These are phyloP conservation scores for Alternaria angustiovoidea DNA, from an alignment of 2,329 filamentous ascomycete species.

Conservation along the genomic window DNA sequence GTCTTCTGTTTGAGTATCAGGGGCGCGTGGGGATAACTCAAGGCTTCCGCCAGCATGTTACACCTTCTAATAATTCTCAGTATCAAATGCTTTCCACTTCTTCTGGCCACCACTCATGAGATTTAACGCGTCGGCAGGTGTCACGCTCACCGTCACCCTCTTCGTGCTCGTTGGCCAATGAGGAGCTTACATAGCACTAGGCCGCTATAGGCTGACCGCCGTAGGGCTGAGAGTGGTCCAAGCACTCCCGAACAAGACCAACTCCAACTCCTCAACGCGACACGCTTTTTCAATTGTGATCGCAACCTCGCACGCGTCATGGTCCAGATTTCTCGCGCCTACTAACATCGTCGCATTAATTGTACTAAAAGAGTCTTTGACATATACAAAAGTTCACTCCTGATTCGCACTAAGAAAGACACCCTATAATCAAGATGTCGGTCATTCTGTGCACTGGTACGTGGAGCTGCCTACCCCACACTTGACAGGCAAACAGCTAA, in stretches of 20 bases:
- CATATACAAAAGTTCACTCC: not conserved
- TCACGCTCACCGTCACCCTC: not conserved
- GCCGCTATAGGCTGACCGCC: conserved; percentile 19
- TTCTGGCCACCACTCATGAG: not conserved
- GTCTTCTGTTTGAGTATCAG: not conserved
- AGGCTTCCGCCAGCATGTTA: not conserved
- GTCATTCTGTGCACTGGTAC: conserved; percentile 73
- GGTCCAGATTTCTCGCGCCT: conserved; percentile 3
- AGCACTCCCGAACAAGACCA: conserved; percentile 23
- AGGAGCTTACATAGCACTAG: conserved; percentile 7
- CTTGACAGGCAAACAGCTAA: conserved; percentile 27
- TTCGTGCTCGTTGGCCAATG: not conserved
- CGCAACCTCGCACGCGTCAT: conserved; percentile 13
- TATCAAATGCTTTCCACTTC: not conserved
- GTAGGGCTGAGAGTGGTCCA: conserved; percentile 19
- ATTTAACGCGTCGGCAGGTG: not conserved
- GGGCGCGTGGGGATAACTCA: no score
- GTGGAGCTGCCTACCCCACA: conserved; percentile 36
- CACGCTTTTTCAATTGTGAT: conserved; percentile 7
- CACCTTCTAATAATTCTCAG: not conserved
- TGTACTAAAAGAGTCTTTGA: not conserved
- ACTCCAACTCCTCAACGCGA: conserved; percentile 14
- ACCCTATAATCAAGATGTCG: conserved; percentile 59
- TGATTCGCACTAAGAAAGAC: not conserved
- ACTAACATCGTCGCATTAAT: conserved; percentile 9